These are phyloP conservation scores for Xylaria digitata DNA, from an alignment of 2,329 filamentous ascomycete species.

Conservation along the genomic window DNA sequence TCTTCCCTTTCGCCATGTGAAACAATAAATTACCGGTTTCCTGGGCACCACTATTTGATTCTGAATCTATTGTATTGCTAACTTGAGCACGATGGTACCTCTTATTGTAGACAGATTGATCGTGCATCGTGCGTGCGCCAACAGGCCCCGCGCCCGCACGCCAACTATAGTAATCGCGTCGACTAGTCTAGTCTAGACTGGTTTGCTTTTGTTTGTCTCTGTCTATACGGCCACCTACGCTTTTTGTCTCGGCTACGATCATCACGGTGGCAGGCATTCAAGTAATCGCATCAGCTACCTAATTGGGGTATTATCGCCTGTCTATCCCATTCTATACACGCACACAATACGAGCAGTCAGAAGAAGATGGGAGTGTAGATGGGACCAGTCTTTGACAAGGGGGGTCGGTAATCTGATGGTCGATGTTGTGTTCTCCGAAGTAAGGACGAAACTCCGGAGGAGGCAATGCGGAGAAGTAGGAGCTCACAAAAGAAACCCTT, in stretches of 20 bases:
- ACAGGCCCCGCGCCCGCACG: constrained; percentile 18
- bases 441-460: constrained; percentile 15
- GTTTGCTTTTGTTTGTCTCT: constrained; percentile 31
- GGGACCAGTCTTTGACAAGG: constrained; percentile 12
- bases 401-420: neutral
- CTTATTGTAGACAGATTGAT: too few relatives aligned
- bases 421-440: constrained; percentile 10
- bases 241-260: constrained; percentile 31
- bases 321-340: constrained; percentile 5
- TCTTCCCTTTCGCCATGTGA: neutral
- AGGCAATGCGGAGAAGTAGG: constrained; percentile 7
- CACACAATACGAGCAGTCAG: neutral
- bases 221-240: constrained; percentile 6
- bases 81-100: too few relatives aligned
- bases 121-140: constrained; percentile 18
- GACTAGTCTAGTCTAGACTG: constrained; percentile 19
- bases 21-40: constrained; percentile 24
- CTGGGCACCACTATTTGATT: constrained; percentile 13
- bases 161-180: constrained; percentile 3
- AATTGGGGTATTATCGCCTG: neutral
- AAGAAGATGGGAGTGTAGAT: constrained; percentile 1
- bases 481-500: constrained; percentile 26
- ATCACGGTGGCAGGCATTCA: constrained; percentile 14
- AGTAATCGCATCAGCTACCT: constrained; percentile 4
- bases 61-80: constrained; percentile 8